Conservation (phyloP, 2,329 filamentous ascomycete species). For the Elsinoe fawcettii region DNA sequence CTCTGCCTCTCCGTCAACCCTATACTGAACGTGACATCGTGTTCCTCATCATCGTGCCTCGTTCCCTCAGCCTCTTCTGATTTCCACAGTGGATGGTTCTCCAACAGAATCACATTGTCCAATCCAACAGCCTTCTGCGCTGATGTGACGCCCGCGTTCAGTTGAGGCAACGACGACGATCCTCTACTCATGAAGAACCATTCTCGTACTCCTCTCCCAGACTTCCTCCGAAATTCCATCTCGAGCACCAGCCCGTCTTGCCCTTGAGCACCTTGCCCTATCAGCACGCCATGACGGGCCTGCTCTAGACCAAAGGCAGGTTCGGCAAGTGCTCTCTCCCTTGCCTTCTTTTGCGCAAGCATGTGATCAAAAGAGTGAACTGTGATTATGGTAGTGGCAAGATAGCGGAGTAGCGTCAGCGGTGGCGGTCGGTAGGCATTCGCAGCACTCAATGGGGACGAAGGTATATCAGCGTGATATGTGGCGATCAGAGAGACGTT, state of each 20-base stretch:
- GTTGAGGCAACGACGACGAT: neutral
- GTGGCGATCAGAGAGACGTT: slow-evolving; percentile 64
- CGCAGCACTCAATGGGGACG: slow-evolving; percentile 30
- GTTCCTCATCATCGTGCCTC: slow-evolving; percentile 42
- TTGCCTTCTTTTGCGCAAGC: slow-evolving; percentile 64
- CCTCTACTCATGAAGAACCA: slow-evolving; percentile 48
- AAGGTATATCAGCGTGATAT: slow-evolving; percentile 75
- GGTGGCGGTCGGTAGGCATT: slow-evolving; percentile 57
- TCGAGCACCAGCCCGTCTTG: slow-evolving; percentile 60
- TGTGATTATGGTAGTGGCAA: slow-evolving; percentile 79
- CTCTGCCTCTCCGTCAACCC: slow-evolving; percentile 86
- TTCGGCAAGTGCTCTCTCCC: slow-evolving; percentile 63
- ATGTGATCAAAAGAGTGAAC: slow-evolving; percentile 67
- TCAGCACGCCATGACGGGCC: slow-evolving; percentile 67
- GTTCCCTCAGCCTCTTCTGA: slow-evolving; percentile 33
- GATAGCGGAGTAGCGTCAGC: slow-evolving; percentile 65
- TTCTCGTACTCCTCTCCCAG: slow-evolving; percentile 69
- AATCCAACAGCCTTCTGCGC: slow-evolving; percentile 19
- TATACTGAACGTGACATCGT: slow-evolving; percentile 70
- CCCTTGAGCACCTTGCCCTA: slow-evolving; percentile 54
- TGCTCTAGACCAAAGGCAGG: slow-evolving; percentile 74
- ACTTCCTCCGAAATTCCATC: slow-evolving; percentile 79
- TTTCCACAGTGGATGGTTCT: slow-evolving; percentile 67
- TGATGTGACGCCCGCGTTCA: neutral
- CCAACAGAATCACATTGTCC: slow-evolving; percentile 51